Percentiles rank a stretch among this genome's conserved stretches.
phyloP scores from a whole-genome alignment of 176 grass and related monocot genomes.

The Urochloa ruziziensis region DNA sequence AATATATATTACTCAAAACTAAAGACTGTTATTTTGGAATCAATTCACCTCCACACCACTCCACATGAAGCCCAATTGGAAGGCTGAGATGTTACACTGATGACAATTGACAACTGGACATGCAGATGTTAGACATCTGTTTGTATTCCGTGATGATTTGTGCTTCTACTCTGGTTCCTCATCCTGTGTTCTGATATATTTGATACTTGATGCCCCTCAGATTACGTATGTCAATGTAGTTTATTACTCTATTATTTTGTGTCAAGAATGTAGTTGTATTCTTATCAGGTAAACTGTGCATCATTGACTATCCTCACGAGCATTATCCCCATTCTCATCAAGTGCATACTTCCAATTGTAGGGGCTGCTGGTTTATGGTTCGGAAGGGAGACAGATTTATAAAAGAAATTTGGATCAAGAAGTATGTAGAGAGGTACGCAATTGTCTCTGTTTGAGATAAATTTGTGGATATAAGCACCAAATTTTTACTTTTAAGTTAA shows the following conservation, averaged over 20 bases:
- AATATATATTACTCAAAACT: not conserved
- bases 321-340: slow-evolving; percentile 21
- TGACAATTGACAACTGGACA: not conserved
- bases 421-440: slow-evolving; percentile 83
- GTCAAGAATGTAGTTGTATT: not conserved
- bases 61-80: not conserved
- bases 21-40: not conserved
- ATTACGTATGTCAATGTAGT: too few relatives aligned
- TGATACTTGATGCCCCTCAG: too few relatives aligned
- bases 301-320: not conserved
- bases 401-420: slow-evolving; percentile 82
- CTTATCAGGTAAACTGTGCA: slow-evolving; percentile 7
- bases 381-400: slow-evolving; percentile 76
- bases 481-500: not conserved
- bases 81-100: not conserved
- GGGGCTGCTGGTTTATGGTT: slow-evolving; percentile 91
- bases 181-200: not conserved
- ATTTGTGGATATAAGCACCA: not conserved
- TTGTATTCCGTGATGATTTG: not conserved
- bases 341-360: slow-evolving; percentile 39
- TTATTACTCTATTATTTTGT: not conserved
- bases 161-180: not conserved
- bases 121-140: not conserved
- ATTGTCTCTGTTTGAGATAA: not conserved
- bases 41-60: not conserved